Evolutionary conservation across 2,329 filamentous ascomycete genomes (phyloP).

Genomic region (Botryosphaeria dothidea): DNA sequence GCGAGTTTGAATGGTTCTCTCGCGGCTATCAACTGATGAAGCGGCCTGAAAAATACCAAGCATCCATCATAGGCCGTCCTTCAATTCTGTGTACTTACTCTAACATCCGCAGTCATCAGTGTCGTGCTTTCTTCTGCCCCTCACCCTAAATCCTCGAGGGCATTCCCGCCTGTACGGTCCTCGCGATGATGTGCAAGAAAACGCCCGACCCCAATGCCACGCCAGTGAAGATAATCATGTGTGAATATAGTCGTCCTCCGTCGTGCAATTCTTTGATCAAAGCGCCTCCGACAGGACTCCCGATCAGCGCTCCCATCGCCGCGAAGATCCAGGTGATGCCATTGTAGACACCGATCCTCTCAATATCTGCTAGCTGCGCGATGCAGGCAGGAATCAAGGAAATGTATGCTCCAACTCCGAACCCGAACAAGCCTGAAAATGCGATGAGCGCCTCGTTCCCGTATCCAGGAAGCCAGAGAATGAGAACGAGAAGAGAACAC

Average conservation of each 20-base stretch:
- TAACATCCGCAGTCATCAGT: background rate
- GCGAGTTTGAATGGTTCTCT: no score
- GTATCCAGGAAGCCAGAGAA: conserved; percentile 52
- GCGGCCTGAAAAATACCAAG: no score
- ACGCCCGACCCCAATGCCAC: background rate
- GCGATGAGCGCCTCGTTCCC: conserved; percentile 32
- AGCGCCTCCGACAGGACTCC: background rate
- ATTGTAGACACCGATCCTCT: conserved; percentile 62
- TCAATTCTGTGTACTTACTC: background rate
- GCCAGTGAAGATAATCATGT: background rate
- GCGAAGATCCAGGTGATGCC: no score
- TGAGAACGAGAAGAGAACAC: conserved; percentile 47
- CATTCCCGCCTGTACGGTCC: background rate
- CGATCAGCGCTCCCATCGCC: background rate
- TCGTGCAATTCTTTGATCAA: background rate
- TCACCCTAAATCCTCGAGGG: background rate
- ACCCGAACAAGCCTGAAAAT: conserved; percentile 51
- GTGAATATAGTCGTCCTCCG: background rate
- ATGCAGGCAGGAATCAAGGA: conserved; percentile 62
- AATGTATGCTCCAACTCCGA: conserved; percentile 66
- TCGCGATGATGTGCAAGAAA: background rate
- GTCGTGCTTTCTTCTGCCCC: background rate
- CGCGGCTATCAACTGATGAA: no score
- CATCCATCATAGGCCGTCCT: no score
- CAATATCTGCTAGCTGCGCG: conserved; percentile 67